Evolutionary conservation across 148 eudicot species (phyloP).

Genomic region (Amaranthus cruentus): DNA sequence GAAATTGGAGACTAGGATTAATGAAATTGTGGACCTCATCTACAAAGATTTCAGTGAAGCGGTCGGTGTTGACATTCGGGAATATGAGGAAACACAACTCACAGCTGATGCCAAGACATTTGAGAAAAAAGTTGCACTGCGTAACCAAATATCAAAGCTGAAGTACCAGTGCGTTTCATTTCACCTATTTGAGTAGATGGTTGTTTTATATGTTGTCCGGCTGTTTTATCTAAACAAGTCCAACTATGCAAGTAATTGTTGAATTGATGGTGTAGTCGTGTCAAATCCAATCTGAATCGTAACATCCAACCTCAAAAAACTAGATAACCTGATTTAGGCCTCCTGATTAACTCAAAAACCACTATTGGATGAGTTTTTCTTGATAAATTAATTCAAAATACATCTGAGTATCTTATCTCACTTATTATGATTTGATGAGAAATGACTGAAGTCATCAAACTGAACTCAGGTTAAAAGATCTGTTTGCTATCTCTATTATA

Average conservation of each 20-base stretch:
- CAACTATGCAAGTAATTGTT: not conserved
- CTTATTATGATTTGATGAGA: too few relatives aligned
- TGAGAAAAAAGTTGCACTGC: slow-evolving; percentile 71
- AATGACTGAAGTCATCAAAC: too few relatives aligned
- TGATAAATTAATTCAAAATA: too few relatives aligned
- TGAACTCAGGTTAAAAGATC: too few relatives aligned
- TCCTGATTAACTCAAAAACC: too few relatives aligned
- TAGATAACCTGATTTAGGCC: too few relatives aligned
- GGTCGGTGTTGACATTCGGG: slow-evolving; percentile 86
- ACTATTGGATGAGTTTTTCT: too few relatives aligned
- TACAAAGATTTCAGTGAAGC: slow-evolving; percentile 82
- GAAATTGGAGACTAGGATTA: slow-evolving; percentile 69
- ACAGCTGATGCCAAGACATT: slow-evolving; percentile 68
- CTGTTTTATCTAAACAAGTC: not conserved
- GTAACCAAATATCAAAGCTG: slow-evolving; percentile 85
- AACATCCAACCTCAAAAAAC: too few relatives aligned
- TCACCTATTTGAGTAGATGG: not conserved
- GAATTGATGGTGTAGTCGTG: not conserved
- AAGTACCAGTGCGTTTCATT: slow-evolving; percentile 78
- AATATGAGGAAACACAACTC: slow-evolving; percentile 92
- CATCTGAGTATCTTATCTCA: too few relatives aligned
- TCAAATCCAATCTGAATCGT: too few relatives aligned
- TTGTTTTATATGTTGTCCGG: not conserved
- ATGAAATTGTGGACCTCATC: slow-evolving; percentile 69
- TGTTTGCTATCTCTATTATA: not conserved